Evolutionary conservation across 371 early-diverging fungal species (phyloP), one percentile per base, ranked within the genome.

Genomic region (Saksenaea vasiformis): DNA sequence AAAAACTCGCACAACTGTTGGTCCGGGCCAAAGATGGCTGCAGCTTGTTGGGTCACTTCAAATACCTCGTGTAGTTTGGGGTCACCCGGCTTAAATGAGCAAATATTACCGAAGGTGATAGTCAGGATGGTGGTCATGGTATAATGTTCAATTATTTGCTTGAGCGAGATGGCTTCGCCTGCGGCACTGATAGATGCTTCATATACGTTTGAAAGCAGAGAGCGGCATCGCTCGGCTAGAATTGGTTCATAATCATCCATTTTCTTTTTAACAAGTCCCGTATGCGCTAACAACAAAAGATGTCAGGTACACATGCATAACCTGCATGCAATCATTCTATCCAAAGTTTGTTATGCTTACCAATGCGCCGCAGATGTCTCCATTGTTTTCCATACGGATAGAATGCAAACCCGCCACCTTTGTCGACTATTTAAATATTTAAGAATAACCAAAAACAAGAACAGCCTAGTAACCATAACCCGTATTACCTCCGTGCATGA

Each of bases 391-490:
- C 77, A 62, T 83, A 79, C n/a, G 77, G 70, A 65, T 69, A 75
- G 53, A 79, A 79, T 0, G 83, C 80, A 68, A 83, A 79, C 1
- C 72, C 76, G 15, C 80, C 80, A 44, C 83, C 83, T 27, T 60
- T 35, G 34, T 72, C 71, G 24, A 76, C 76, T 74, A 70, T 36
- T 22, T 24, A 1, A 35, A n/a, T 27, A 22, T 43, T 4, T 24
- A 37, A 24, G 28, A 35, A 61, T 15, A 0, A 28, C 54, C 19
- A 9, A 19, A 56, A 58, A 47, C 5, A 55, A 28, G 11, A 37
- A 17, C 17, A 35, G 14, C 5, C 26, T 10, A 55, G 9, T 13
- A 17, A 3, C 22, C 9, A 15, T 14, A 10, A 38, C 27, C 55
- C 13, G 19, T 58, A 37, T 57, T 71, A 73, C 78, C 77, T 64